Percentiles rank a stretch among this genome's conserved stretches.
These are phyloP conservation scores for Trametes punicea DNA, from an alignment of 768 basidiomycete species.

Conservation along the genomic window DNA sequence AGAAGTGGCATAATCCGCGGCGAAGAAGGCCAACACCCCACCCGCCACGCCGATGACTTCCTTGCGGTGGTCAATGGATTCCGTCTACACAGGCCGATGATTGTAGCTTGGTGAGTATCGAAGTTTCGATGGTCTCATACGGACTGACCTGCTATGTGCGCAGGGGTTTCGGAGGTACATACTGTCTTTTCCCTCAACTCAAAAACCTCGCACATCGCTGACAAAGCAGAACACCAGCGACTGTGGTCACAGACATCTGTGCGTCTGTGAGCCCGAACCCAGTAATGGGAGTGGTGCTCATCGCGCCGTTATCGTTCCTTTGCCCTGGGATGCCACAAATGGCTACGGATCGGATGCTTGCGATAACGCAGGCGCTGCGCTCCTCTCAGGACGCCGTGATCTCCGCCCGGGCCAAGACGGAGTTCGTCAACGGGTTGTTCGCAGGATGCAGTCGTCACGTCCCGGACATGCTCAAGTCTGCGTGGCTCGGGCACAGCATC, in stretches of 20 bases:
- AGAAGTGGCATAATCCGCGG: constrained; percentile 15
- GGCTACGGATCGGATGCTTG: constrained; percentile 12
- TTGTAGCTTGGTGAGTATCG: constrained; percentile 23
- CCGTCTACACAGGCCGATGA: constrained; percentile 19
- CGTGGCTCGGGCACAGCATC: constrained; percentile 16
- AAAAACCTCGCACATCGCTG: neutral
- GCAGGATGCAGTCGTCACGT: neutral
- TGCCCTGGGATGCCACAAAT: constrained; percentile 9
- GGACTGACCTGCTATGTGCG: neutral
- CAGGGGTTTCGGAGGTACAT: constrained; percentile 14
- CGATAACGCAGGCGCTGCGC: constrained; percentile 7
- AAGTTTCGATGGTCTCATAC: neutral
- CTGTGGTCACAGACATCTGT: constrained; percentile 20
- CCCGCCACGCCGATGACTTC: constrained; percentile 24
- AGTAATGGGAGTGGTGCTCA: constrained; percentile 20
- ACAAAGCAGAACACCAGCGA: constrained; percentile 8
- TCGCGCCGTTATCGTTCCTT: constrained; percentile 19
- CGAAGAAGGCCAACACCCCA: constrained; percentile 13
- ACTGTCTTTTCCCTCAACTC: neutral
- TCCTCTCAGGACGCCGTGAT: constrained; percentile 12
- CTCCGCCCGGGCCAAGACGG: constrained; percentile 13
- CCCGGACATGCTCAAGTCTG: constrained; percentile 3
- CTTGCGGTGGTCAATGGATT: constrained; percentile 21
- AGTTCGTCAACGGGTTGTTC: constrained; percentile 17
- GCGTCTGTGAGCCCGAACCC: constrained; percentile 9